Evolutionary conservation across 2,329 filamentous ascomycete species (phyloP), one percentile per base, ranked within the genome.

Genomic region (Plectosphaerella plurivora): DNA sequence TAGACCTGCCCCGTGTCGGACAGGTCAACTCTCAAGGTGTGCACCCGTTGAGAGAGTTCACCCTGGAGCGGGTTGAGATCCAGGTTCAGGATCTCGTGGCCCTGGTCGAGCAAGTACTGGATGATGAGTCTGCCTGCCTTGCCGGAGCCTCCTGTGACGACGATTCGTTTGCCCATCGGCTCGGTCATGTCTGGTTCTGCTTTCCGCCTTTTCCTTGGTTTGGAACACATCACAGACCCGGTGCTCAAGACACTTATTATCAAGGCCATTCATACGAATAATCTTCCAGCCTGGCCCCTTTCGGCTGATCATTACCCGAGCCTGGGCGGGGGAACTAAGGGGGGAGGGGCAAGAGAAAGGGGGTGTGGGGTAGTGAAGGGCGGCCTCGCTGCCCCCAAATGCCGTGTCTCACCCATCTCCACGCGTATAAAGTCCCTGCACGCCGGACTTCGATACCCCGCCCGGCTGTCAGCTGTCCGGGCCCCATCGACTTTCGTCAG

Each of bases 1-100:
- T 66, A 71, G 37, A 69, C 68, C 52, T 72, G 67, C 2, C 68
- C 69, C 1, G 65, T 62, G 36, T 70, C 63, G 14, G 63, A 68
- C 15, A 69, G 60, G 50, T 70, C 65, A 24, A 61, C 63, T 46
- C 65, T 67, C 18, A 71, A 55, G 3, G 68, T 70, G 49, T 63
- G 63, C 18, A 71, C 65, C 5, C 37, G 6, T n/a, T 8, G 37
- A 5, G 7, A 8, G 52, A 58, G 57, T 8, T 53, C 55, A 36
- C 50, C 59, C 28, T 62, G 61, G 12, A 69, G 61, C 4, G 65
- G 66, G 3, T 58, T 55, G 2, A 71, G 55, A 52, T 69, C 67
- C 7, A 72, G 59, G 50, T 71, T 70, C 24, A 71, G 57, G 25
- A 69, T 61, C 47, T 68, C 58, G 49, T 73, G 68, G 15, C 65